Base-by-base conservation (phyloP, 352 stramenopile genomes). In the Globisporangium rhizosaccharum region DNA sequence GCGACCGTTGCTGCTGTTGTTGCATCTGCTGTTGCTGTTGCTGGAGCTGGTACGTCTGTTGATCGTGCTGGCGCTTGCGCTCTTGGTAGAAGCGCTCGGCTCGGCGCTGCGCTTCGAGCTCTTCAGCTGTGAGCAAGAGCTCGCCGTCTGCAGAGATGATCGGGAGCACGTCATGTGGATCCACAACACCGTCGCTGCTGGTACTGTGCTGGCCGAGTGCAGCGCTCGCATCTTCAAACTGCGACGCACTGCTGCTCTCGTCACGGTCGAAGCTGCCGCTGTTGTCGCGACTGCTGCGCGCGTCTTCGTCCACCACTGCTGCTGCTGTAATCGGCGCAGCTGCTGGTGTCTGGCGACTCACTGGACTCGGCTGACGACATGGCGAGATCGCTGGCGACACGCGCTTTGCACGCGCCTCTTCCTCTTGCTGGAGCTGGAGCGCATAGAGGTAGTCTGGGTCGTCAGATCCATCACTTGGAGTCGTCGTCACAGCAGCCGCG, bases 371-470 rank as follows among this genome's bases (percentile, higher is more conserved):
- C 51, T 65, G 60, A 6, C 47, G 14, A 20, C 53, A 58, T 7
- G 63, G 59, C 23, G 63, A 65, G 12, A 45, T 30, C 15, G 20
- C 8, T 10, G 63, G 59, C 1, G 63, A 59, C 15, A 62, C 23
- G 1, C 53, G 41, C 41, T 68, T 65, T 6, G 49, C 44, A 11
- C 54, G 61, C 36, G 63, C 74, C 33, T 94, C 79, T 65, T 96
- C 85, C 72, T 96, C 80, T 48, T 88, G 70, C 54, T 92, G 85
- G 2, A 94, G 68, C 28, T 72, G 79, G 41, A 93, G 63, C 1
- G 87, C 87, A 9, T 94, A 53, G 9, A 90, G 51, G 53, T 80
- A 92, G 54, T 96, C 87, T 0, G 82, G 53, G 46, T 94, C 82
- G 39, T 73, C 60, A 28, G 51, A 67, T 2, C 61, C 1, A 33